phyloP scores from a whole-genome alignment of 192 early-diverging fungal genomes.

The Chytriomyces confervae region DNA sequence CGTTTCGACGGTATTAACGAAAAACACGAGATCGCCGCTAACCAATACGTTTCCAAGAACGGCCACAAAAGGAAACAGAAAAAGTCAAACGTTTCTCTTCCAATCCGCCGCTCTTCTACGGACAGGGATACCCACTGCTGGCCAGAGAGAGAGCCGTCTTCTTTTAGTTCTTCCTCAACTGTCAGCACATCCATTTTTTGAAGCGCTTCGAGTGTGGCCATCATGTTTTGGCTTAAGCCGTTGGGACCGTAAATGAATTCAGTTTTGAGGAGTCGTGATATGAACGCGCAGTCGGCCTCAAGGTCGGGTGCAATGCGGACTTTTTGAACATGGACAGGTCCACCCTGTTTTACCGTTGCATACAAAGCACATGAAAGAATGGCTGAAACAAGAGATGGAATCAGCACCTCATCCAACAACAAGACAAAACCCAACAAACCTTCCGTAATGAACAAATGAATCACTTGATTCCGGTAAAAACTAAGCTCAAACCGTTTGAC shows the following conservation, averaged over 20 bases:
- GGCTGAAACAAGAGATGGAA: constrained; percentile 49
- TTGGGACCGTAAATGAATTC: constrained; percentile 84
- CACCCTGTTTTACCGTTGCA: constrained; percentile 78
- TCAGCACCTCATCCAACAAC: neutral
- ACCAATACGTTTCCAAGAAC: constrained; percentile 89
- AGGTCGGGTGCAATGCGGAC: constrained; percentile 60
- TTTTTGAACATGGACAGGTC: constrained; percentile 70
- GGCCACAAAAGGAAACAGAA: constrained; percentile 86
- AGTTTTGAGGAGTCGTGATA: constrained; percentile 75
- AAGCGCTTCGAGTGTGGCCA: constrained; percentile 65
- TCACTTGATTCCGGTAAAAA: constrained; percentile 86
- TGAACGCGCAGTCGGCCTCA: constrained; percentile 70
- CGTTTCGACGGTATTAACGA: constrained; percentile 41
- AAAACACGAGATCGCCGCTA: constrained; percentile 67
- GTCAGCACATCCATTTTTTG: constrained; percentile 48
- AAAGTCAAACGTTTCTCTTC: constrained; percentile 70
- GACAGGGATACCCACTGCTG: constrained; percentile 48
- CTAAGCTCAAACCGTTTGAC: constrained; percentile 81
- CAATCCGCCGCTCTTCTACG: constrained; percentile 51
- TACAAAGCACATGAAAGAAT: constrained; percentile 79
- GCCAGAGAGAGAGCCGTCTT: constrained; percentile 27
- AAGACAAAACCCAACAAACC: constrained; percentile 35
- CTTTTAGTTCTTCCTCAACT: constrained; percentile 42
- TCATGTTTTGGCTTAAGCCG: constrained; percentile 69
- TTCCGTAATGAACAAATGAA: constrained; percentile 62